Percentiles rank a stretch among this genome's conserved stretches.
These are phyloP conservation scores for Cocos nucifera DNA, from an alignment of 176 grass and related monocot species.

Conservation along the genomic window DNA sequence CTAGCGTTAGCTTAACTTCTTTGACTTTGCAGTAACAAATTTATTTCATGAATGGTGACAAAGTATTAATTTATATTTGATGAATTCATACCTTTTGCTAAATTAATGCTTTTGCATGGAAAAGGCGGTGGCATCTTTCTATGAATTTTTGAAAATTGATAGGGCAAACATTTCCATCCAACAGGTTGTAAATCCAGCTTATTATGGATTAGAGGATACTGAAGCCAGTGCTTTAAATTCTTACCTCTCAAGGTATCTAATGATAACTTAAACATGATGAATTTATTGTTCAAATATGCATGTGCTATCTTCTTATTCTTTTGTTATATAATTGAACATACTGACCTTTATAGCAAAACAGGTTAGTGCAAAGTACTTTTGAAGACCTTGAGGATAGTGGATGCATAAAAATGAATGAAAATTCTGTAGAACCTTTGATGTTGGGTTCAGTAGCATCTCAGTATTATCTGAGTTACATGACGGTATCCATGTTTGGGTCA, in stretches of 20 bases:
- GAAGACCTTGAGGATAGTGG: constrained; percentile 97
- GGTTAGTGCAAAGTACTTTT: constrained; percentile 85
- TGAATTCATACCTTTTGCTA: too few species aligned
- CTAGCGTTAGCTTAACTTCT: too few species aligned
- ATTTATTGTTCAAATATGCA: too few species aligned
- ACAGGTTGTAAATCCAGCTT: constrained; percentile 91
- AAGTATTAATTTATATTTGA: too few species aligned
- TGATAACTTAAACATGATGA: too few species aligned
- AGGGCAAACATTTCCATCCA: background rate
- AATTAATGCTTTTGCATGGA: too few species aligned
- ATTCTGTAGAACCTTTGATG: constrained; percentile 70
- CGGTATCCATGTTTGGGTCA: constrained; percentile 95
- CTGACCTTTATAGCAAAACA: constrained; percentile 17
- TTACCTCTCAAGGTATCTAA: constrained; percentile 81
- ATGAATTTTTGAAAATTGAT: too few species aligned
- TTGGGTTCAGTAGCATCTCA: constrained; percentile 93
- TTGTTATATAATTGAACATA: constrained; percentile 6
- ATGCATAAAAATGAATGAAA: constrained; percentile 79
- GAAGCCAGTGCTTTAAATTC: constrained; percentile 72
- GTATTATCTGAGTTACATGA: constrained; percentile 95
- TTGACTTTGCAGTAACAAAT: too few species aligned
- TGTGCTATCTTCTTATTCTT: background rate
- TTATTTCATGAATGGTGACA: too few species aligned
- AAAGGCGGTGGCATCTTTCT: too few species aligned
- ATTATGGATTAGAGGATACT: constrained; percentile 83